These are phyloP conservation scores for Stemphylium vesicarium DNA, from an alignment of 2,329 filamentous ascomycete species.

Conservation along the genomic window DNA sequence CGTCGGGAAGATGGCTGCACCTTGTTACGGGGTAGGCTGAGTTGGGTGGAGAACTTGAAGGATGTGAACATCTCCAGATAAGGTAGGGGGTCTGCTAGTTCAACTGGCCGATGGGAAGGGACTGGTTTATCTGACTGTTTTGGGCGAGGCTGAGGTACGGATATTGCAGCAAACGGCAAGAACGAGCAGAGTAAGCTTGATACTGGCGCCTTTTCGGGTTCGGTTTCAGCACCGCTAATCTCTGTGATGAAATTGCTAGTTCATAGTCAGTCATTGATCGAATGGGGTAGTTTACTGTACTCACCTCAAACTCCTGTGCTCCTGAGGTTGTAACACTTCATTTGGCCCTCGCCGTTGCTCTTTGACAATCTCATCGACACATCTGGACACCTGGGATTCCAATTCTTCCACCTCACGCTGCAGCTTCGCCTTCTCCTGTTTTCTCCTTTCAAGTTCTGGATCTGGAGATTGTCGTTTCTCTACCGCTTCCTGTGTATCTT, in stretches of 20 bases:
- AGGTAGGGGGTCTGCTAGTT: conserved; percentile 68
- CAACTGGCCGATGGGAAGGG: conserved; percentile 69
- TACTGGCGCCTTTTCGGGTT: conserved; percentile 31
- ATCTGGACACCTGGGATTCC: conserved; percentile 41
- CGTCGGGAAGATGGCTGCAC: conserved; percentile 16
- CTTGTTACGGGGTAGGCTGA: conserved; percentile 41
- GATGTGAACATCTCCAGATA: conserved; percentile 76
- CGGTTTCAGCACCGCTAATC: conserved; percentile 21
- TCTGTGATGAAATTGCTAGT: conserved; percentile 34
- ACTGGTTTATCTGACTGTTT: conserved; percentile 48
- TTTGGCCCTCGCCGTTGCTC: conserved; percentile 28
- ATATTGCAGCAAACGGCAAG: conserved; percentile 45
- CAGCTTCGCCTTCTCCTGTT: conserved; percentile 39
- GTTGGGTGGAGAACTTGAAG: conserved; percentile 65
- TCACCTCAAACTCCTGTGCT: conserved; percentile 36
- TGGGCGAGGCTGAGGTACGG: conserved; percentile 31
- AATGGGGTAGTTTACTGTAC: not conserved
- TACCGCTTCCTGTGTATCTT: not conserved
- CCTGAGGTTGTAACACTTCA: conserved; percentile 20
- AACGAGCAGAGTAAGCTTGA: conserved; percentile 50
- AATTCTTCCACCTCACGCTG: conserved; percentile 38
- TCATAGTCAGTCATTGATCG: conserved; percentile 11
- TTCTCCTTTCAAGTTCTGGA: conserved; percentile 36
- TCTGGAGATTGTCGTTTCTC: conserved; percentile 23
- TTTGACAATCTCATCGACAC: conserved; percentile 34